Base-by-base conservation (phyloP, 108 stramenopile genomes). In the Chaetoceros muelleri region DNA sequence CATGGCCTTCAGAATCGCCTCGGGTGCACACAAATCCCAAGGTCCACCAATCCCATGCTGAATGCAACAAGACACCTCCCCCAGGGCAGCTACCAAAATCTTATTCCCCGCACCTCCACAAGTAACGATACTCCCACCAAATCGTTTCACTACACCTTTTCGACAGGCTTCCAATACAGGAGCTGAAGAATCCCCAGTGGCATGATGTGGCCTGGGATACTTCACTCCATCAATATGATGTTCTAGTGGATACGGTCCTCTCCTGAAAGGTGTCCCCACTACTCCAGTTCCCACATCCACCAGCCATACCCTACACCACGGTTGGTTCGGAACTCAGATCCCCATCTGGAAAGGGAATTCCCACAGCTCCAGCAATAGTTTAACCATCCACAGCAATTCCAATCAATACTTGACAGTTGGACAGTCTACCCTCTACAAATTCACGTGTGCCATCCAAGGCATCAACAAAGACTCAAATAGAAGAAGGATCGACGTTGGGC, bases 381-480 rank as follows among this genome's bases (percentile, higher is more conserved):
- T 65, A 52, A 23, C 70, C 62, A 44, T 82, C 69, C 20, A 68
- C 28, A 20, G 78, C 76, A 58, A 86, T 73, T 2, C 88, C 88
- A 58, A 90, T 78, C 22, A 90, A 61, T 46, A 77, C 83, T 53
- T 78, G 82, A 10, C 81, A 82, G 55, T 83, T 85, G 40, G 71
- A 67, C 24, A 90, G 61, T 2, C 88, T 70, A 22, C 82, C 82
- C 53, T 90, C 84, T 17, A 90, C 84, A 62, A 84, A 90, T 61
- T 90, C 88, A 45, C 88, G 70, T 0, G 88, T 90, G 16, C 88
- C 88, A 58, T 90, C 88, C 46, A 90, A 46, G 2, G 88, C 84
- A 72, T 90, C 88, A 28, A 90, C 85, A 64, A 81, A 90, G 24
- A 90, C 52, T 17, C 58, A 40, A 8, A 75, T 29, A 10, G 69